phyloP scores from a whole-genome alignment of 2,329 filamentous ascomycete species.

The Plenodomus biglobosus region DNA sequence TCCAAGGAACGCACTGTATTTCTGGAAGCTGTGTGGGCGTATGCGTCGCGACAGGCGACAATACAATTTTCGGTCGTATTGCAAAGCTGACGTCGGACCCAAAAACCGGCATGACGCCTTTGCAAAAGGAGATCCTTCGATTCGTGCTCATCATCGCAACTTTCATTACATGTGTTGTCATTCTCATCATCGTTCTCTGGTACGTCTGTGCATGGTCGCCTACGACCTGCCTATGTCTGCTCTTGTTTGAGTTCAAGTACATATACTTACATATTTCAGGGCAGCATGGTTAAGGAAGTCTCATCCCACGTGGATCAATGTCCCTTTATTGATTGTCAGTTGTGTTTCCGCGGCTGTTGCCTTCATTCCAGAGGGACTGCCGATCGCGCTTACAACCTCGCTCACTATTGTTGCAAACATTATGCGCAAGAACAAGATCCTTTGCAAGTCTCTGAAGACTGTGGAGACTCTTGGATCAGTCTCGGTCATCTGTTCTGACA shows the following conservation, averaged over 20 bases:
- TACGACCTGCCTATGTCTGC: conserved; percentile 2
- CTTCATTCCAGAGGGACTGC: conserved; percentile 64
- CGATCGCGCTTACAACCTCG: conserved; percentile 53
- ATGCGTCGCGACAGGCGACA: conserved; percentile 71
- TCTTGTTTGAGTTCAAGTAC: not conserved
- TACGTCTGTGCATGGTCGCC: conserved; percentile 30
- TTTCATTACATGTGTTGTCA: conserved; percentile 67
- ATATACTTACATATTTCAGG: conserved; percentile 47
- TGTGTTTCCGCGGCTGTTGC: conserved; percentile 63
- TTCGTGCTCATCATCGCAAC: conserved; percentile 71
- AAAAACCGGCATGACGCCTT: conserved; percentile 65
- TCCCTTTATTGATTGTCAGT: conserved; percentile 70
- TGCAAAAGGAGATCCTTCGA: conserved; percentile 71
- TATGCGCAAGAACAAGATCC: conserved; percentile 74
- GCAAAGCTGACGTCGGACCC: conserved; percentile 71
- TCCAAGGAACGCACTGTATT: conserved; percentile 78
- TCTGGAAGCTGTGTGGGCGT: conserved; percentile 67
- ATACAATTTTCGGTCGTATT: conserved; percentile 74
- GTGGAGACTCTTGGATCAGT: conserved; percentile 75
- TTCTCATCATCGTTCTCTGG: conserved; percentile 68
- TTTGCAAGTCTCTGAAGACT: conserved; percentile 79
- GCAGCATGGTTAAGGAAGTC: conserved; percentile 67
- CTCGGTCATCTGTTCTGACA: conserved; percentile 74
- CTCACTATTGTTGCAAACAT: conserved; percentile 75
- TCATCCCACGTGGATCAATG: conserved; percentile 71